Percentiles rank a stretch among this genome's conserved stretches.
Conservation (phyloP, 2,329 filamentous ascomycete species). For the Rhexocercosporidium sp. region DNA sequence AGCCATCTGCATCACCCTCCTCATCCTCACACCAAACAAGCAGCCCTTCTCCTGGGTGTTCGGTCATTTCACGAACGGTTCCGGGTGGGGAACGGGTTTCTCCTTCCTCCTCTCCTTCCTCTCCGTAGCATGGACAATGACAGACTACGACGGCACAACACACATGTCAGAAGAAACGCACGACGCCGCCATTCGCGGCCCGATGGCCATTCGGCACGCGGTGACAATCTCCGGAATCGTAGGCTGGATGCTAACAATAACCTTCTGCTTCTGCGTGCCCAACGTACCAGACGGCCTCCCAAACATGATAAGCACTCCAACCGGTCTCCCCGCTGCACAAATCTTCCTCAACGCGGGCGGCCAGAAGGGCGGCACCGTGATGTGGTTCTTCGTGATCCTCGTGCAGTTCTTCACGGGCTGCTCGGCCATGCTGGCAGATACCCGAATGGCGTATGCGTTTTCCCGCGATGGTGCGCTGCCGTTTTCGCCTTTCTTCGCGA, state of each 20-base stretch:
- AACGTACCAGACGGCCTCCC: slow-evolving; percentile 61
- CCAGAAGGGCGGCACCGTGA: slow-evolving; percentile 58
- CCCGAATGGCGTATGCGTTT: slow-evolving; percentile 66
- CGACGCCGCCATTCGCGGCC: slow-evolving; percentile 64
- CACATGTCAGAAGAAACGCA: slow-evolving; percentile 73
- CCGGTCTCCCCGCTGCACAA: slow-evolving; percentile 64
- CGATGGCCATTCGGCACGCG: slow-evolving; percentile 62
- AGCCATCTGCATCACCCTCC: slow-evolving; percentile 61
- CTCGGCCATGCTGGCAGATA: slow-evolving; percentile 67
- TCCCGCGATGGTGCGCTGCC: slow-evolving; percentile 64
- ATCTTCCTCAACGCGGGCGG: slow-evolving; percentile 66
- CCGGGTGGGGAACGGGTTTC: slow-evolving; percentile 65
- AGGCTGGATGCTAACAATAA: slow-evolving; percentile 68
- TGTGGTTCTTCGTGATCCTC: slow-evolving; percentile 67
- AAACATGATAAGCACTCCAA: slow-evolving; percentile 49
- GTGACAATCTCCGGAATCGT: slow-evolving; percentile 64
- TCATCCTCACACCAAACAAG: slow-evolving; percentile 63
- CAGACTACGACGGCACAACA: slow-evolving; percentile 70
- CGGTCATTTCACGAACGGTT: slow-evolving; percentile 63
- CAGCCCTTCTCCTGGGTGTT: slow-evolving; percentile 65
- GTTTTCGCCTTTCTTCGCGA: slow-evolving; percentile 56
- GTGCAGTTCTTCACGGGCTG: slow-evolving; percentile 70
- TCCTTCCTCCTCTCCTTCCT: slow-evolving; percentile 65
- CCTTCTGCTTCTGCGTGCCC: slow-evolving; percentile 65
- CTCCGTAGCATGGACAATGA: slow-evolving; percentile 68